Percentiles rank a stretch among this genome's conserved stretches.
phyloP scores from a whole-genome alignment of 169 alveolate genomes.

The Cystoisospora suis region DNA sequence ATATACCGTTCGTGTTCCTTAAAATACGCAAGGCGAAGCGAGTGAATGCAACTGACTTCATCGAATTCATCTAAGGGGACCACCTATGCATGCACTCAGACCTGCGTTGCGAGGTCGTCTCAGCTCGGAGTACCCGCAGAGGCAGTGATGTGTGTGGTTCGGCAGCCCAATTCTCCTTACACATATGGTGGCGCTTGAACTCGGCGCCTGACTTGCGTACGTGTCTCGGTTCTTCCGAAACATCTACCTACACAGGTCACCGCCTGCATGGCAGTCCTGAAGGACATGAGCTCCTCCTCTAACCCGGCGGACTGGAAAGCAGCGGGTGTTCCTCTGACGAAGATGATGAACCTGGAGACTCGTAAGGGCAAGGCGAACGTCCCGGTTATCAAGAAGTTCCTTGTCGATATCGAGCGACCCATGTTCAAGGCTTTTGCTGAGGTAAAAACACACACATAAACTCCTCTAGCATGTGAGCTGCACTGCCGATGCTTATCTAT shows the following conservation, averaged over 20 bases:
- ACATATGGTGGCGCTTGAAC: too few relatives aligned
- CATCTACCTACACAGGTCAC: constrained; percentile 22
- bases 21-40: too few relatives aligned
- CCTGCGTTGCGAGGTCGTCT: too few relatives aligned
- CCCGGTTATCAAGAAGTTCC: constrained; percentile 93
- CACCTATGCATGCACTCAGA: too few relatives aligned
- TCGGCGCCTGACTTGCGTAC: background rate
- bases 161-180: too few relatives aligned
- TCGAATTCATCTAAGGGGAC: too few relatives aligned
- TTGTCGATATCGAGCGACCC: constrained; percentile 92
- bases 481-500: too few relatives aligned
- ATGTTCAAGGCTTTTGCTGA: constrained; percentile 87
- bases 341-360: constrained; percentile 80
- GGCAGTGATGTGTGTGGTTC: too few relatives aligned
- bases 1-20: too few relatives aligned
- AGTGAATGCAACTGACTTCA: too few relatives aligned
- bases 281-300: constrained; percentile 47
- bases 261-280: constrained; percentile 55
- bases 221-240: background rate
- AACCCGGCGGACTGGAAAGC: constrained; percentile 68
- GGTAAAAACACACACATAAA: constrained; percentile 67
- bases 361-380: constrained; percentile 80
- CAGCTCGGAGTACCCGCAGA: too few relatives aligned
- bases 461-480: too few relatives aligned
- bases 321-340: constrained; percentile 83